phyloP scores from a whole-genome alignment of 495 filamentous ascomycete species.

The Hypoxylon lenormandii region DNA sequence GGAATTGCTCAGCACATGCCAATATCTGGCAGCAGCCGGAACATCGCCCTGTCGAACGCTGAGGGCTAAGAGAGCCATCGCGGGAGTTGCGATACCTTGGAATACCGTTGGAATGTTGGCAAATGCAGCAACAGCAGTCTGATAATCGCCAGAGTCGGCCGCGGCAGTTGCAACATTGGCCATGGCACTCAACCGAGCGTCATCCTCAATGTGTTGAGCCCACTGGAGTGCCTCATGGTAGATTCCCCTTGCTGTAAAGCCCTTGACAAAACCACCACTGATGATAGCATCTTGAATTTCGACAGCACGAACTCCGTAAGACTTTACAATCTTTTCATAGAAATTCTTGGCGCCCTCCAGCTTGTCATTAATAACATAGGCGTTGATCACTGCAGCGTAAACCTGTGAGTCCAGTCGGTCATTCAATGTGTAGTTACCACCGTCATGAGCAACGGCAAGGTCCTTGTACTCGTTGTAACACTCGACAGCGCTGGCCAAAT shows the following conservation, averaged over 20 bases:
- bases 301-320: constrained; percentile 66
- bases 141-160: constrained; percentile 80
- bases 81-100: constrained; percentile 68
- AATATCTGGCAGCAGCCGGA: constrained; percentile 77
- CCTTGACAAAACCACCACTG: constrained; percentile 77
- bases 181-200: constrained; percentile 54
- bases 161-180: constrained; percentile 66
- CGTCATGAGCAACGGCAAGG: constrained; percentile 82
- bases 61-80: constrained; percentile 87
- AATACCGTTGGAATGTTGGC: constrained; percentile 64
- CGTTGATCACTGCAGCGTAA: constrained; percentile 87
- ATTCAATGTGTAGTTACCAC: constrained; percentile 74
- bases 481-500: constrained; percentile 89
- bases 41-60: constrained; percentile 83
- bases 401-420: constrained; percentile 83
- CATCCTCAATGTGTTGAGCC: constrained; percentile 64
- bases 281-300: constrained; percentile 77
- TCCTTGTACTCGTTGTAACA: constrained; percentile 93
- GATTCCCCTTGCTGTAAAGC: constrained; percentile 71
- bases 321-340: constrained; percentile 76
- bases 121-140: constrained; percentile 76
- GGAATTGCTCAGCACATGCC: constrained; percentile 74
- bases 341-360: constrained; percentile 82
- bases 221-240: constrained; percentile 75
- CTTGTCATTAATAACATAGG: constrained; percentile 83